These are phyloP conservation scores for Fraxinus ornus DNA, from an alignment of 305 asterid species.

Conservation along the genomic window DNA sequence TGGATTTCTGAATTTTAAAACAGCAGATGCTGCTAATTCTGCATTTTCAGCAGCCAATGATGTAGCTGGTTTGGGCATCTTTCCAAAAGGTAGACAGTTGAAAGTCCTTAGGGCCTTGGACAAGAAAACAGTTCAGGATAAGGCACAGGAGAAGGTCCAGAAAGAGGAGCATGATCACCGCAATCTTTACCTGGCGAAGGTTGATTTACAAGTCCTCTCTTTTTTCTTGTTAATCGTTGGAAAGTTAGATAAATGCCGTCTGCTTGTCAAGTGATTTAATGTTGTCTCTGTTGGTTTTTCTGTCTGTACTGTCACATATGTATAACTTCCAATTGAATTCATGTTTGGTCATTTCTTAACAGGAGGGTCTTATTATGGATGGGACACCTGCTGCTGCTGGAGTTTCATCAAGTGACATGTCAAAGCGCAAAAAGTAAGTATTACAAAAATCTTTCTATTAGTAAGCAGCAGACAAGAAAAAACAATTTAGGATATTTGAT, in stretches of 20 bases:
- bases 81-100: slow-evolving; percentile 78
- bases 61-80: slow-evolving; percentile 59
- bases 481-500: no score
- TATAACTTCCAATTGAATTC: slow-evolving; percentile 4
- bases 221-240: background rate
- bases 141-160: slow-evolving; percentile 73
- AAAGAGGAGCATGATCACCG: slow-evolving; percentile 71
- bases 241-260: background rate
- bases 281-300: background rate
- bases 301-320: background rate
- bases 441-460: background rate
- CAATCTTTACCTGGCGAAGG: slow-evolving; percentile 89
- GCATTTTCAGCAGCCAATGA: slow-evolving; percentile 67
- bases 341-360: slow-evolving; percentile 32
- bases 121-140: slow-evolving; percentile 73
- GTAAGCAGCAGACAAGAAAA: background rate
- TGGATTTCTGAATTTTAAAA: slow-evolving; percentile 86
- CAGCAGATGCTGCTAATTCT: slow-evolving; percentile 63
- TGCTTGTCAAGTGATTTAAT: slow-evolving; percentile 2
- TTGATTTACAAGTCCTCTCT: slow-evolving; percentile 29
- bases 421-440: slow-evolving; percentile 84
- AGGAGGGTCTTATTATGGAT: slow-evolving; percentile 90
- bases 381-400: slow-evolving; percentile 89
- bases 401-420: slow-evolving; percentile 72
- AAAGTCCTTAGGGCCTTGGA: slow-evolving; percentile 82